These are phyloP conservation scores for Nitzschia palea DNA, from an alignment of 108 stramenopile species.

Conservation along the genomic window DNA sequence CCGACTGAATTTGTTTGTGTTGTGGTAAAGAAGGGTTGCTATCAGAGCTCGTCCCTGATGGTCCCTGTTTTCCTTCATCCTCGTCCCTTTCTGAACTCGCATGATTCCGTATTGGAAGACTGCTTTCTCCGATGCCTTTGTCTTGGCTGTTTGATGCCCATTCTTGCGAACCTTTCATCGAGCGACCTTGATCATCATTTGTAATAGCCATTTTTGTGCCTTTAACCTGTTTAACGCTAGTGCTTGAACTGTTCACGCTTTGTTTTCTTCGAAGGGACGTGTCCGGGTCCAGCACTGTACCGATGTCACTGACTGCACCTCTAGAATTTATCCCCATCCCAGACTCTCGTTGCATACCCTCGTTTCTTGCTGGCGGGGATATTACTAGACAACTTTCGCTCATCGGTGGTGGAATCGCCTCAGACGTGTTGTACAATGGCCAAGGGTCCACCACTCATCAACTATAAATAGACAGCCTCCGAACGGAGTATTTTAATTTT, in stretches of 20 bases:
- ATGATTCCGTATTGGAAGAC: neutral
- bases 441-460: too few species aligned
- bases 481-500: too few species aligned
- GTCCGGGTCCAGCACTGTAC: neutral
- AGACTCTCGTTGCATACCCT: slow-evolving; percentile 9
- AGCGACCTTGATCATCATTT: too few species aligned
- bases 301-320: neutral
- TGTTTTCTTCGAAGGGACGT: neutral
- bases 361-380: slow-evolving; percentile 2
- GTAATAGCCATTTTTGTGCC: too few species aligned
- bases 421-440: too few species aligned
- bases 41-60: slow-evolving; percentile 1
- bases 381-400: slow-evolving; percentile 10
- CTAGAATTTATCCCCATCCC: slow-evolving; percentile 5
- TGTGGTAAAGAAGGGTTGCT: slow-evolving; percentile 21
- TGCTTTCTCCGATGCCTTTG: neutral
- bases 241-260: neutral
- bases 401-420: neutral
- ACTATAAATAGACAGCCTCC: too few species aligned
- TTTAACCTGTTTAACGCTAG: too few species aligned
- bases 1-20: slow-evolving; percentile 25
- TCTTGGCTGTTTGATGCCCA: neutral
- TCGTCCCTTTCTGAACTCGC: neutral
- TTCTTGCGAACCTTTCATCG: neutral
- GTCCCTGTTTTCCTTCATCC: neutral